phyloP scores from a whole-genome alignment of 805 yeast species.

The Lipomyces spencermartinsiae region DNA sequence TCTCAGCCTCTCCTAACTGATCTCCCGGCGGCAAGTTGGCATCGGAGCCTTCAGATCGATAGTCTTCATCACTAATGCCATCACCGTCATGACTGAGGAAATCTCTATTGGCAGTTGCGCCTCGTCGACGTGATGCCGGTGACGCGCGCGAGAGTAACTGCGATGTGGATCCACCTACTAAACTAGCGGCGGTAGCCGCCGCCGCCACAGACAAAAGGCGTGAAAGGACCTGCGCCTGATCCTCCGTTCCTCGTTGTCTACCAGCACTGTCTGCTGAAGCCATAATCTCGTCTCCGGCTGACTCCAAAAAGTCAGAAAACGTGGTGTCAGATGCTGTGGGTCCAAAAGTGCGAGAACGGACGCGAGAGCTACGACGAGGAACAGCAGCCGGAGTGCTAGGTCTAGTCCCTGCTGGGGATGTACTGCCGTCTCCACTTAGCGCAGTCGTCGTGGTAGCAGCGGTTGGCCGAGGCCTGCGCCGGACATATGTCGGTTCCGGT shows the following conservation, averaged over 20 bases:
- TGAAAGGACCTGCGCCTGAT: constrained; percentile 53
- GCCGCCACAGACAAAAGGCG: constrained; percentile 55
- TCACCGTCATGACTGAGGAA: constrained; percentile 15
- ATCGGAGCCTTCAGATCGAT: background rate
- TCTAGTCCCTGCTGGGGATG: constrained; percentile 1
- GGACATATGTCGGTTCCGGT: constrained; percentile 36
- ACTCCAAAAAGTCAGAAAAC: constrained; percentile 4
- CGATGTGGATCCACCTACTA: constrained; percentile 45
- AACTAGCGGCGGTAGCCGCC: constrained; percentile 51
- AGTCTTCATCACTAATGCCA: constrained; percentile 17
- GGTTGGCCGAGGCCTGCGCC: constrained; percentile 33
- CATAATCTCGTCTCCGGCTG: constrained; percentile 2
- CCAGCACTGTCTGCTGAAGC: constrained; percentile 2
- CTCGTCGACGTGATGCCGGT: constrained; percentile 23
- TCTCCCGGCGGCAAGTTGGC: background rate
- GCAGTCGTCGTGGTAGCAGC: constrained; percentile 23
- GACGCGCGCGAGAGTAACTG: constrained; percentile 34
- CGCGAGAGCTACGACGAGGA: constrained; percentile 6
- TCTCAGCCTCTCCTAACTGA: constrained; percentile 9
- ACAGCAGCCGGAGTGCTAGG: constrained; percentile 5
- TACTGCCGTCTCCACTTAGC: constrained; percentile 16
- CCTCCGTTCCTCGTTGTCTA: constrained; percentile 39
- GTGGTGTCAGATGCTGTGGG: constrained; percentile 1
- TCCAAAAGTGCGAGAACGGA: constrained; percentile 11
- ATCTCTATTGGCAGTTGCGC: constrained; percentile 3